Base-by-base conservation (phyloP, 192 early-diverging fungal genomes). In the Coemansia sp. region DNA sequence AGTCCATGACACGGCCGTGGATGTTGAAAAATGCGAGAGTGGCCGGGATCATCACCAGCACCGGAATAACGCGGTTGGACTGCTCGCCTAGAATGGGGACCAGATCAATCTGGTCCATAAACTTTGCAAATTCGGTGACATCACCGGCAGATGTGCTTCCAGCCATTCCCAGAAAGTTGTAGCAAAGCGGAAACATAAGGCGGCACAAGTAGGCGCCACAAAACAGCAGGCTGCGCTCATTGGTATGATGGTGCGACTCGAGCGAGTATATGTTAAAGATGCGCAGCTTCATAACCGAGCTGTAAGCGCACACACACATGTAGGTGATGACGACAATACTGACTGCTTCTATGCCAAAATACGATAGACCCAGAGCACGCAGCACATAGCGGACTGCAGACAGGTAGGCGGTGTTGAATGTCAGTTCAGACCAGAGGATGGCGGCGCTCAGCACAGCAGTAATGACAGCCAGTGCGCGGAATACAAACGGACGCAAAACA, bases 341-440 rank as follows among this genome's bases (percentile, higher is more conserved):
- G 15, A 51, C 50, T 49, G 80, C 65, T 75, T 90, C 88, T 38
- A 87, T 81, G 10, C 79, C 78, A 39, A 83, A 81, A 60, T 88
- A 88, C 9, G 82, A 79, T 28, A 79, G 46, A 10, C 81, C 71
- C 68, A 70, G 48, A 21, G 82, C 55, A 47, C 80, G 70, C 68
- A 85, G 50, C 43, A 91, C 51, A 21, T 87, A 56, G 20, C 78
- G 83, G 44, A 94, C 87, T 47, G 91, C 82, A 5, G 89, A 92
- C 5, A 81, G 74, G 23, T 87, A 84, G 10, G 66, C 47, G 26
- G 87, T 54, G 52, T 93, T 90, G 62, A 95, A 96, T 0, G 91
- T 94, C 30, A 93, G 80, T 71, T 98, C 96, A 3, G 93, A 95
- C 96, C 96, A 98, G 23, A 98, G 71, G 28, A 98, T 79, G 20